Evolutionary conservation across 1,284 basidiomycete genomes (phyloP).

Genomic region (Irpex lacteus): DNA sequence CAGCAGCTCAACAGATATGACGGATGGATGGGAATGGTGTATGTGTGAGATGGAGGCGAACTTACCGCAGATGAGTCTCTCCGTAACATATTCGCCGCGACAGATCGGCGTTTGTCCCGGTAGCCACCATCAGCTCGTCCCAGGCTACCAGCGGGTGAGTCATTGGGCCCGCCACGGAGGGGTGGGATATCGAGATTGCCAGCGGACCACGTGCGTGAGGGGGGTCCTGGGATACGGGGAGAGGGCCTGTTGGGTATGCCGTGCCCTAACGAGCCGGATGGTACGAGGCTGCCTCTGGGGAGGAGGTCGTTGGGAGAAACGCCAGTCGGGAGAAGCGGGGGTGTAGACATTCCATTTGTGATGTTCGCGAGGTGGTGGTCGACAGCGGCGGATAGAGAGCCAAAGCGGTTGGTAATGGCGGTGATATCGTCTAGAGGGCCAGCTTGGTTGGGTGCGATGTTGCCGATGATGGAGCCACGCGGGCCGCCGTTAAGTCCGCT

Average conservation of each 20-base stretch:
- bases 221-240: constrained; percentile 61
- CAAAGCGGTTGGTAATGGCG: constrained; percentile 76
- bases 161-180: constrained; percentile 36
- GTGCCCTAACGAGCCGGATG: constrained; percentile 48
- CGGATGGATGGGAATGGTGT: not conserved
- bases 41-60: constrained; percentile 16
- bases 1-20: not conserved
- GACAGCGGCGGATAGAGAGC: constrained; percentile 82
- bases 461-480: constrained; percentile 57
- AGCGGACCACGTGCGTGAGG: constrained; percentile 78
- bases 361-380: constrained; percentile 69
- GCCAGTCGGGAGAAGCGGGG: constrained; percentile 6
- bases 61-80: constrained; percentile 75
- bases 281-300: constrained; percentile 10
- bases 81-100: constrained; percentile 56
- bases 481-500: constrained; percentile 39
- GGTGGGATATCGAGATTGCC: constrained; percentile 71
- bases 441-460: constrained; percentile 66
- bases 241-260: constrained; percentile 52
- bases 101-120: constrained; percentile 74
- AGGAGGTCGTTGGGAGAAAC: constrained; percentile 9
- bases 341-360: not conserved
- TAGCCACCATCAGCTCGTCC: constrained; percentile 32
- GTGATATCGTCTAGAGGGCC: constrained; percentile 69
- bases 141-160: constrained; percentile 23